These are phyloP conservation scores for Catharanthus roseus DNA, from an alignment of 257 asterid species.

Conservation along the genomic window DNA sequence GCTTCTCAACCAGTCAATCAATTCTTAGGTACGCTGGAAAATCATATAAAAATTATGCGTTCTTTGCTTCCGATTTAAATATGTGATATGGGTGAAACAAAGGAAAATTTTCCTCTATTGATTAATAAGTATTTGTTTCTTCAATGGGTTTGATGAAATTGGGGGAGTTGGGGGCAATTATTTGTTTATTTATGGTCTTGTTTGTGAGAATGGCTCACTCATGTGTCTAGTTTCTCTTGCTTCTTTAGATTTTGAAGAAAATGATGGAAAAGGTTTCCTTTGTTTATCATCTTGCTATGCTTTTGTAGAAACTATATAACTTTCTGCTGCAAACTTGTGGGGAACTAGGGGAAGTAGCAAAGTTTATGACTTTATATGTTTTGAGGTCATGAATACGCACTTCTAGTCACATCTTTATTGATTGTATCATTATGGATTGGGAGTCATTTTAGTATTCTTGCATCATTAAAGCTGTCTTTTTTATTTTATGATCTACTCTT, in stretches of 20 bases:
- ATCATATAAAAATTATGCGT: not conserved
- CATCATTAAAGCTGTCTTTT: no score
- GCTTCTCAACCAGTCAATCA: not conserved
- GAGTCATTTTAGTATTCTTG: not conserved
- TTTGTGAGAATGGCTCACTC: not conserved
- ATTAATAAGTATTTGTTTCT: not conserved
- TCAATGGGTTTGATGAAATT: not conserved
- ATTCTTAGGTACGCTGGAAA: not conserved
- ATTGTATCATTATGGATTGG: not conserved
- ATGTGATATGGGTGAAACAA: not conserved
- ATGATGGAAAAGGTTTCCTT: not conserved
- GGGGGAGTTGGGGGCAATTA: not conserved
- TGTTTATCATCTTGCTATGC: not conserved
- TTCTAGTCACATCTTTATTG: not conserved
- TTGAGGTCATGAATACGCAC: not conserved
- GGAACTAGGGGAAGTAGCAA: not conserved
- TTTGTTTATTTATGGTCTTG: no score
- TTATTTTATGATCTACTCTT: no score
- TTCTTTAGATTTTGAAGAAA: not conserved
- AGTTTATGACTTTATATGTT: not conserved
- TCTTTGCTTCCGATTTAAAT: no score
- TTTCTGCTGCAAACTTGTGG: not conserved
- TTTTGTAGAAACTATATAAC: not conserved
- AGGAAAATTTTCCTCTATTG: not conserved
- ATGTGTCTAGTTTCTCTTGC: not conserved